Conservation (phyloP, 768 basidiomycete species). For the Psilocybe cubensis region DNA sequence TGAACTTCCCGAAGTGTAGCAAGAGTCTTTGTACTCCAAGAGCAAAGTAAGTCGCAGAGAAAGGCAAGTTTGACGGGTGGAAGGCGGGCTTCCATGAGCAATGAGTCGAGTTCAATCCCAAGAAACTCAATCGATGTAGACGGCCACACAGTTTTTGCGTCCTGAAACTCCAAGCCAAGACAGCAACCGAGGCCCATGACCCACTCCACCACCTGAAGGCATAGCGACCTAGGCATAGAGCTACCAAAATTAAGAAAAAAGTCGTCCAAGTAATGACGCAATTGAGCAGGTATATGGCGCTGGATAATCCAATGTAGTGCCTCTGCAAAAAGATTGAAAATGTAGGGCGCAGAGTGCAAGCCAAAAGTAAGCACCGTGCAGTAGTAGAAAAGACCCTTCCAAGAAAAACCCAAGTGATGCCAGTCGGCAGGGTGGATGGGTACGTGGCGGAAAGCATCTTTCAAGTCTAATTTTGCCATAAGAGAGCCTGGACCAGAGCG, state of each 20-base stretch:
- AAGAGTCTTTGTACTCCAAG: slow-evolving; percentile 21
- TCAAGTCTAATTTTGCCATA: slow-evolving; percentile 38
- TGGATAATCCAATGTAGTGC: slow-evolving; percentile 44
- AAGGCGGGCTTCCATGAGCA: slow-evolving; percentile 35
- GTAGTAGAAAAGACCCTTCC: slow-evolving; percentile 30
- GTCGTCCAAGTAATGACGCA: slow-evolving; percentile 40
- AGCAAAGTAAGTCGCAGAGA: slow-evolving; percentile 22
- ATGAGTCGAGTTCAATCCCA: slow-evolving; percentile 20
- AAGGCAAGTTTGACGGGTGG: slow-evolving; percentile 32
- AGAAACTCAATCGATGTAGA: slow-evolving; percentile 25
- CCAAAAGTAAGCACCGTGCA: slow-evolving; percentile 36
- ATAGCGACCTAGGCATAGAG: neutral
- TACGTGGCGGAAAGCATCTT: slow-evolving; percentile 40
- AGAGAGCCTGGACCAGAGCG: slow-evolving; percentile 28
- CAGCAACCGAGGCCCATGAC: slow-evolving; percentile 25
- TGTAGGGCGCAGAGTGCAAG: slow-evolving; percentile 35
- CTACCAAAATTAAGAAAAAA: slow-evolving; percentile 32
- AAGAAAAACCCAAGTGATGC: slow-evolving; percentile 35
- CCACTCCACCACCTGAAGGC: slow-evolving; percentile 29
- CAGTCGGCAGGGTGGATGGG: slow-evolving; percentile 32
- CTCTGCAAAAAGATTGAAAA: slow-evolving; percentile 43
- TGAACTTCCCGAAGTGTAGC: slow-evolving; percentile 31
- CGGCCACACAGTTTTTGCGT: slow-evolving; percentile 15
- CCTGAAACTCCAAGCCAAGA: slow-evolving; percentile 31
- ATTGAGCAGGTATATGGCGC: slow-evolving; percentile 30